phyloP scores from a whole-genome alignment of 208 protist species.

The Trypanosoma platydactyli region DNA sequence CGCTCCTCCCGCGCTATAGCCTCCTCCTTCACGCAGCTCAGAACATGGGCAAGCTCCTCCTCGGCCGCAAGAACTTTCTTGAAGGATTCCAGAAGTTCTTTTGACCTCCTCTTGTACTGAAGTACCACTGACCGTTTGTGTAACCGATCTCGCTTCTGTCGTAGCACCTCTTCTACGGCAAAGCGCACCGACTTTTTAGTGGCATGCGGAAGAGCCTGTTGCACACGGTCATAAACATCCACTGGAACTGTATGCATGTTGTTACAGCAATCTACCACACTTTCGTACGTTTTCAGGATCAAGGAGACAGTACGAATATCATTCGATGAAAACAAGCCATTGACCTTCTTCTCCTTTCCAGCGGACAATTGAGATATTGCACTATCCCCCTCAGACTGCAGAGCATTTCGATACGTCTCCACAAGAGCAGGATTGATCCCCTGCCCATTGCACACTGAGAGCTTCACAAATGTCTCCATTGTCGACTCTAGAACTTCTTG shows the following conservation, averaged over 20 bases:
- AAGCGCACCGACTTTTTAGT: neutral
- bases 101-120: conserved; percentile 26
- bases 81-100: conserved; percentile 31
- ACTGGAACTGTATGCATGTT: neutral
- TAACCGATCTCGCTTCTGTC: conserved; percentile 16
- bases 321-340: neutral
- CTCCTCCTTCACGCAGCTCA: conserved; percentile 30
- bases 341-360: neutral
- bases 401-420: conserved; percentile 17
- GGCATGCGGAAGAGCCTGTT: conserved; percentile 24
- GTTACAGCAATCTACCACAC: neutral
- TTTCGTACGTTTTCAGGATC: conserved; percentile 31
- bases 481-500: conserved; percentile 9
- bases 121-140: conserved; percentile 16
- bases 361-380: conserved; percentile 5
- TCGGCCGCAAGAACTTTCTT: conserved; percentile 20
- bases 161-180: conserved; percentile 27
- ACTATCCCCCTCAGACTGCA: conserved; percentile 15
- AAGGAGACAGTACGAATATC: conserved; percentile 29
- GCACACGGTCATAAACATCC: conserved; percentile 33
- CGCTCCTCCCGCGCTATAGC: conserved; percentile 28
- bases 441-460: conserved; percentile 1
- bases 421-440: conserved; percentile 4
- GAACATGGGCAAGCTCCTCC: conserved; percentile 22
- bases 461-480: conserved; percentile 21